A percentile compares a stretch with the other conserved stretches of the same genome.
Conservation (phyloP, 805 yeast species). For the Metschnikowia noctiluminum region DNA sequence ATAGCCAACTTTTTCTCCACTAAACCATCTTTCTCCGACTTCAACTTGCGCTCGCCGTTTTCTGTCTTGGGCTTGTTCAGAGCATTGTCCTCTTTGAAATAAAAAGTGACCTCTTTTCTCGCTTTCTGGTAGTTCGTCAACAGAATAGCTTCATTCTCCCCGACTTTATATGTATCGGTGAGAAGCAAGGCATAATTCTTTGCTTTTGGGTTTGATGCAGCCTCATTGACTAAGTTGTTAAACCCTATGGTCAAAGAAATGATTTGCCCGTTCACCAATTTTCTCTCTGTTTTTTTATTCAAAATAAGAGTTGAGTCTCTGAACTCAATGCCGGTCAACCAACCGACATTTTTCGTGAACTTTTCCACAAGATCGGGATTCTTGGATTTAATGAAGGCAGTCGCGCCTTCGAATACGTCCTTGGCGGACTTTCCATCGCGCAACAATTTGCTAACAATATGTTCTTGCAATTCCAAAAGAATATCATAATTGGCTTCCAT, state of each 20-base stretch:
- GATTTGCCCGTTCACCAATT: slow-evolving; percentile 67
- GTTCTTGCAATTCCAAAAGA: slow-evolving; percentile 64
- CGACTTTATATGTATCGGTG: slow-evolving; percentile 76
- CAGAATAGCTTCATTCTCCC: slow-evolving; percentile 56
- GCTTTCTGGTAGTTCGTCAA: slow-evolving; percentile 73
- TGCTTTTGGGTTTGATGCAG: slow-evolving; percentile 44
- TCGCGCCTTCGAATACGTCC: slow-evolving; percentile 61
- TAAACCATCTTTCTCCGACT: slow-evolving; percentile 55
- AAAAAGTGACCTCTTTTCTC: slow-evolving; percentile 75
- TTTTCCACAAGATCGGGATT: slow-evolving; percentile 61
- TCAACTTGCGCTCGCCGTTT: slow-evolving; percentile 23
- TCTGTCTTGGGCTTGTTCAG: slow-evolving; percentile 26
- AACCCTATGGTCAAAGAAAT: slow-evolving; percentile 78
- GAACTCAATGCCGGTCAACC: slow-evolving; percentile 85
- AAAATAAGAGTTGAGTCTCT: slow-evolving; percentile 75
- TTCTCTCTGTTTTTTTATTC: slow-evolving; percentile 68
- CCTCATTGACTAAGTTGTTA: slow-evolving; percentile 51
- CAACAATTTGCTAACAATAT: slow-evolving; percentile 50
- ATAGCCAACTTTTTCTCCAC: too few relatives aligned
- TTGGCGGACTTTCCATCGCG: slow-evolving; percentile 69
- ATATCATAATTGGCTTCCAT: slow-evolving; percentile 79
- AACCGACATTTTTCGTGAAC: slow-evolving; percentile 80
- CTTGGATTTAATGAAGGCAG: slow-evolving; percentile 54
- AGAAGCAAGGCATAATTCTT: slow-evolving; percentile 68
- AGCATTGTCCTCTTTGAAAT: slow-evolving; percentile 70